phyloP scores from a whole-genome alignment of 495 filamentous ascomycete species.

The Diplogelasinospora grovesii region DNA sequence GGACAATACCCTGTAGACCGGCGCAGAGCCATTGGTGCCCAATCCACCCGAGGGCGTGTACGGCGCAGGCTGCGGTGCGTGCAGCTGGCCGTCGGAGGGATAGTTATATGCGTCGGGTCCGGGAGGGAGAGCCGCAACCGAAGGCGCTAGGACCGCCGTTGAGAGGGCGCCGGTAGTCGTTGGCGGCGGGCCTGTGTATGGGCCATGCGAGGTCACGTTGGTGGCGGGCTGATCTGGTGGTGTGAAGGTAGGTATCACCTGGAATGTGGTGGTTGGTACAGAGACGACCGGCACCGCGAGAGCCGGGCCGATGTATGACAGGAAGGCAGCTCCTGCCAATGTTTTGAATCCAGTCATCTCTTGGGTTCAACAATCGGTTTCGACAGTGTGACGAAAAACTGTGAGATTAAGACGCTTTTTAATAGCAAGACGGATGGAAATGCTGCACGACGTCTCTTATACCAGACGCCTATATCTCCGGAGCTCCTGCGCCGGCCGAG shows the following conservation, averaged over 20 bases:
- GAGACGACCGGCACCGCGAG: slow-evolving; percentile 31
- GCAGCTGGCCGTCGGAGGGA: slow-evolving; percentile 62
- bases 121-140: slow-evolving; percentile 42
- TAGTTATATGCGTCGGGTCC: slow-evolving; percentile 53
- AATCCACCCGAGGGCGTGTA: slow-evolving; percentile 71
- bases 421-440: too few relatives aligned
- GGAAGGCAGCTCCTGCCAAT: slow-evolving; percentile 12
- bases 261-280: slow-evolving; percentile 28
- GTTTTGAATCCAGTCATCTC: slow-evolving; percentile 12
- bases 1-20: slow-evolving; percentile 63
- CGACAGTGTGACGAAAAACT: background rate
- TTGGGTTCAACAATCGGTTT: background rate
- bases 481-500: too few relatives aligned
- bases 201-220: slow-evolving; percentile 45
- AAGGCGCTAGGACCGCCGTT: slow-evolving; percentile 40
- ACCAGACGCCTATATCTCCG: too few relatives aligned
- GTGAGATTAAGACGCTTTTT: background rate
- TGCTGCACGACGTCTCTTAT: too few relatives aligned
- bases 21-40: slow-evolving; percentile 69
- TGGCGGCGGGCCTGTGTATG: slow-evolving; percentile 51
- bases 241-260: slow-evolving; percentile 15
- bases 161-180: slow-evolving; percentile 53
- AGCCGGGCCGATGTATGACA: slow-evolving; percentile 12
- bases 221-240: slow-evolving; percentile 21
- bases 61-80: slow-evolving; percentile 58